These are phyloP conservation scores for Trichoderma aggressivum DNA, from an alignment of 2,329 filamentous ascomycete species.

Conservation along the genomic window DNA sequence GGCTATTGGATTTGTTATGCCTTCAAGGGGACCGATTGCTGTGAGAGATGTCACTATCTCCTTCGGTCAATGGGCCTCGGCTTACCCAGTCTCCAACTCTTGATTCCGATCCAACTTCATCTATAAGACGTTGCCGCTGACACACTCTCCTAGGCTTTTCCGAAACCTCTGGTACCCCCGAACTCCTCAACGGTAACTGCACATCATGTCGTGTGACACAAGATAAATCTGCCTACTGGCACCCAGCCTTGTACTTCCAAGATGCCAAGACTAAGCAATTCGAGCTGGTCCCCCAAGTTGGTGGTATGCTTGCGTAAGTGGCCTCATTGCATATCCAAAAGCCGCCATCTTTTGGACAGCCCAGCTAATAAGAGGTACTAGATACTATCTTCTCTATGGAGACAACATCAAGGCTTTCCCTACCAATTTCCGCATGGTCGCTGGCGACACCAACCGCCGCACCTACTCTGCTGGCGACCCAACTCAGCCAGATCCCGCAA, in stretches of 20 bases:
- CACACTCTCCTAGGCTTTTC: constrained; percentile 55
- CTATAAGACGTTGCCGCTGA: constrained; percentile 21
- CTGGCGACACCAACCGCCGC: constrained; percentile 66
- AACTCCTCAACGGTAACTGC: constrained; percentile 62
- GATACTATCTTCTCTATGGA: constrained; percentile 79
- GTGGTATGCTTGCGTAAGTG: constrained; percentile 81
- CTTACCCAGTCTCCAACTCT: not conserved
- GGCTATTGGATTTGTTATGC: constrained; percentile 23
- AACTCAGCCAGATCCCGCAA: constrained; percentile 58
- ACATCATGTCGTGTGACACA: constrained; percentile 77
- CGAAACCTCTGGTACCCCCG: constrained; percentile 51
- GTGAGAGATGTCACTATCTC: not conserved
- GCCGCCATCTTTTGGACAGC: not conserved
- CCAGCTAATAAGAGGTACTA: constrained; percentile 30
- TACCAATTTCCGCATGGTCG: constrained; percentile 74
- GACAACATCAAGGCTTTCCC: constrained; percentile 72
- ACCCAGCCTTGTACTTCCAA: constrained; percentile 74
- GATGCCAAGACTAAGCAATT: constrained; percentile 61
- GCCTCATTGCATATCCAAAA: not conserved
- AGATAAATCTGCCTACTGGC: constrained; percentile 89
- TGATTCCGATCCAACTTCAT: not conserved
- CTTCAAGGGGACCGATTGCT: not conserved
- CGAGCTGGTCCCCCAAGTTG: constrained; percentile 68
- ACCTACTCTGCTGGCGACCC: constrained; percentile 68
- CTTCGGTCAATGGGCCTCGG: not conserved